These are phyloP conservation scores for Aspergillus clavatus DNA, from an alignment of 2,329 filamentous ascomycete genomes.

Conservation along the genomic window DNA sequence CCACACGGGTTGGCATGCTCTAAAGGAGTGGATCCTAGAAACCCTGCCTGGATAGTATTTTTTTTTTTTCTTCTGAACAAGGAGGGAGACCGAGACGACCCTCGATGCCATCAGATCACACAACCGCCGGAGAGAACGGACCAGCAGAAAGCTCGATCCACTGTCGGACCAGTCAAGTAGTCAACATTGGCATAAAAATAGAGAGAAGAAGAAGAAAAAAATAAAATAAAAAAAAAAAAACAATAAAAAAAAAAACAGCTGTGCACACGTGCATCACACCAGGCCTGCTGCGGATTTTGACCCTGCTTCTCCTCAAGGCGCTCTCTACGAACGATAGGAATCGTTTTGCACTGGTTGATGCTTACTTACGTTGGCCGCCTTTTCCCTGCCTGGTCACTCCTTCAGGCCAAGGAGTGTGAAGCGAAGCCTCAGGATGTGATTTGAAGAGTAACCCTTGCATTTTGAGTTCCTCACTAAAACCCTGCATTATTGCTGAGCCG, in stretches of 20 bases:
- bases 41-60: conserved; percentile 8
- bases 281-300: neutral
- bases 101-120: conserved; percentile 17
- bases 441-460: conserved; percentile 15
- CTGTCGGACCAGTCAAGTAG: conserved; percentile 4
- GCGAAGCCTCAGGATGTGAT: conserved; percentile 11
- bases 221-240: too few relatives aligned
- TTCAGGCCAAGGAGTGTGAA: conserved; percentile 12
- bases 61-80: conserved; percentile 13
- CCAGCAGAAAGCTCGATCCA: conserved; percentile 13
- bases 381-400: conserved; percentile 14
- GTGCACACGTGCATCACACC: conserved; percentile 20
- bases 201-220: too few relatives aligned
- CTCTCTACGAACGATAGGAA: neutral
- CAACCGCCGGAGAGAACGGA: conserved; percentile 13
- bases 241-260: too few relatives aligned
- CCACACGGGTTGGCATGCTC: conserved; percentile 16
- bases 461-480: conserved; percentile 11
- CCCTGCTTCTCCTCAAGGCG: neutral
- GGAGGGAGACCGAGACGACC: conserved; percentile 12
- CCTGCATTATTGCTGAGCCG: conserved; percentile 5
- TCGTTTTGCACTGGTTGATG: neutral
- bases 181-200: conserved; percentile 2
- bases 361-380: conserved; percentile 10
- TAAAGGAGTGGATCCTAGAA: conserved; percentile 17